These are phyloP conservation scores for Colletotrichum brevisporum DNA, from an alignment of 2,329 filamentous ascomycete genomes.

Conservation along the genomic window DNA sequence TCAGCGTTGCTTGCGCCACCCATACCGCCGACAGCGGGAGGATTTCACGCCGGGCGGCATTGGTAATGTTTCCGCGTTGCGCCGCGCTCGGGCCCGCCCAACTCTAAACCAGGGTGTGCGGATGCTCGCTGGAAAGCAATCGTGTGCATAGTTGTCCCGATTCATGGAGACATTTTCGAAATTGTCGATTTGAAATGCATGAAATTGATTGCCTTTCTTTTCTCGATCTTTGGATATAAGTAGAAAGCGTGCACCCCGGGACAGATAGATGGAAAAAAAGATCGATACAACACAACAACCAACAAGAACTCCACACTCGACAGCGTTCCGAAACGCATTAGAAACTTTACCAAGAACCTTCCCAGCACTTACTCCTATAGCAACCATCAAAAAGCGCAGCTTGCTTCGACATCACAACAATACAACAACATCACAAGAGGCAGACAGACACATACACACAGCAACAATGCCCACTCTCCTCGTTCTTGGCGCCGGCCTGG, in stretches of 20 bases:
- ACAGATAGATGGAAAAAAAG: neutral
- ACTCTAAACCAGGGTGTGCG: too few relatives aligned
- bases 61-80: constrained; percentile 13
- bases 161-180: too few relatives aligned
- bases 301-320: neutral
- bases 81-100: neutral
- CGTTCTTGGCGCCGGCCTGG: constrained; percentile 67
- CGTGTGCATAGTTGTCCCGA: too few relatives aligned
- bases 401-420: neutral
- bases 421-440: neutral
- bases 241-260: neutral
- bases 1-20: too few relatives aligned
- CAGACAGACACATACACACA: neutral
- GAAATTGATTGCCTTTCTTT: neutral
- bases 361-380: constrained; percentile 1
- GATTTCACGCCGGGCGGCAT: neutral
- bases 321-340: constrained; percentile 29
- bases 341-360: constrained; percentile 24
- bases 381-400: neutral
- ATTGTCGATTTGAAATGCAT: too few relatives aligned
- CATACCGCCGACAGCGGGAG: neutral
- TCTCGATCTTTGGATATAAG: neutral
- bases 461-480: constrained; percentile 67
- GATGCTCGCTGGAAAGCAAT: too few relatives aligned
- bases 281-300: neutral